Percentiles rank a stretch among this genome's conserved stretches.
Conservation (phyloP, 2,329 filamentous ascomycete genomes). For the Dactylella cylindrospora region DNA sequence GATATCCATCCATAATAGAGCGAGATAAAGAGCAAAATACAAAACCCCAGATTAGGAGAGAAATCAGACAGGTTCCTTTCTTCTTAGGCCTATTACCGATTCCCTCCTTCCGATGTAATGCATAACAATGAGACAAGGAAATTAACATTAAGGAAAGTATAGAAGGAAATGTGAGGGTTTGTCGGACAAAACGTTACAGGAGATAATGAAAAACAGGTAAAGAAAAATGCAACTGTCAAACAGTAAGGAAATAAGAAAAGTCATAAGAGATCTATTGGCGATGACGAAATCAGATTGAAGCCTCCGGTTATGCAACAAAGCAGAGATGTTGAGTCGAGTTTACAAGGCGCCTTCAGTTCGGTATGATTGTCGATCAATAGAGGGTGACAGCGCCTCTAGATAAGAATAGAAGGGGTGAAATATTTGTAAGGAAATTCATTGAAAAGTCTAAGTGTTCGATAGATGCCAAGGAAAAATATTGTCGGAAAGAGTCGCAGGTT, state of each 20-base stretch:
- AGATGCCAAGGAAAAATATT: constrained; percentile 13
- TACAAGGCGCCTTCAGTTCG: constrained; percentile 17
- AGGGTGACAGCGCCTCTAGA: constrained; percentile 30
- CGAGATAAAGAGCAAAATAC: background rate
- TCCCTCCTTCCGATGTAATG: background rate
- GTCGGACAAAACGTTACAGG: constrained; percentile 21
- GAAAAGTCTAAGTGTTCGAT: constrained; percentile 38
- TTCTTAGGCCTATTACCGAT: constrained; percentile 7
- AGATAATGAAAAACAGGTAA: constrained; percentile 24
- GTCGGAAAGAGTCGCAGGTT: background rate
- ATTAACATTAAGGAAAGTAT: constrained; percentile 43
- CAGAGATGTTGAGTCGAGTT: constrained; percentile 9
- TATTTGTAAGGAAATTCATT: constrained; percentile 41
- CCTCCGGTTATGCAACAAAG: constrained; percentile 33
- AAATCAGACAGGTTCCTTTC: background rate
- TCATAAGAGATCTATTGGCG: constrained; percentile 31
- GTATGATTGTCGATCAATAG: constrained; percentile 16
- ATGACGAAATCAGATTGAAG: constrained; percentile 20
- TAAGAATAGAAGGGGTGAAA: constrained; percentile 11
- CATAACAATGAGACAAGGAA: constrained; percentile 15
- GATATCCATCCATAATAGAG: background rate
- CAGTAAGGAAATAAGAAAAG: constrained; percentile 22
- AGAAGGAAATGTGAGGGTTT: constrained; percentile 19
- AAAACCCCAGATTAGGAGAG: background rate
- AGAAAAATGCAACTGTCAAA: constrained; percentile 28